phyloP scores from a whole-genome alignment of 495 filamentous ascomycete species.

The Umbilicaria muhlenbergii region DNA sequence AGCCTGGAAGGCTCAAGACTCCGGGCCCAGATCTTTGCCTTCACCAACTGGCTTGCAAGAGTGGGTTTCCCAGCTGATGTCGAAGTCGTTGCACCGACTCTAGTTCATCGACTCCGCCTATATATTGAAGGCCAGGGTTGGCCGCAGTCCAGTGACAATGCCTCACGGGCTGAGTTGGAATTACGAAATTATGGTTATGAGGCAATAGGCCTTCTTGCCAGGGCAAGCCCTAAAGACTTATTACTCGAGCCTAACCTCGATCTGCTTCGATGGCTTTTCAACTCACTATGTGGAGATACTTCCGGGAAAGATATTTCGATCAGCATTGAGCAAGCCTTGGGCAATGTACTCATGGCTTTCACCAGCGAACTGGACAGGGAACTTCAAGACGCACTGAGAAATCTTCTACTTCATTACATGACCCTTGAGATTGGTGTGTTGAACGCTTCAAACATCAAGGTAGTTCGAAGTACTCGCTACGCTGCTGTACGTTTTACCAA shows the following conservation, averaged over 20 bases:
- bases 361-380: conserved; percentile 26
- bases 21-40: conserved; percentile 70
- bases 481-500: conserved; percentile 83
- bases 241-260: conserved; percentile 39
- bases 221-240: conserved; percentile 29
- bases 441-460: conserved; percentile 20
- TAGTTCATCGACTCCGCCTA: conserved; percentile 55
- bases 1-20: conserved; percentile 61
- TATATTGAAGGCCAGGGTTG: conserved; percentile 75
- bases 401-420: conserved; percentile 56
- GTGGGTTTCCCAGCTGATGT: conserved; percentile 46
- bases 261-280: conserved; percentile 64
- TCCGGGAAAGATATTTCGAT: conserved; percentile 59
- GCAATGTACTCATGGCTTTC: conserved; percentile 52
- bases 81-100: conserved; percentile 45
- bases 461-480: conserved; percentile 56
- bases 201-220: conserved; percentile 61
- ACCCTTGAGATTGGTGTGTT: conserved; percentile 31
- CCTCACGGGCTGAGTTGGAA: conserved; percentile 42
- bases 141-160: conserved; percentile 42
- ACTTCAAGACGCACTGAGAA: conserved; percentile 32
- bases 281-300: conserved; percentile 63
- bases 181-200: conserved; percentile 69
- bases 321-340: conserved; percentile 78
- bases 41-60: conserved; percentile 74